Conservation (phyloP, 2,329 filamentous ascomycete species). For the Pseudofabraea citricarpa region DNA sequence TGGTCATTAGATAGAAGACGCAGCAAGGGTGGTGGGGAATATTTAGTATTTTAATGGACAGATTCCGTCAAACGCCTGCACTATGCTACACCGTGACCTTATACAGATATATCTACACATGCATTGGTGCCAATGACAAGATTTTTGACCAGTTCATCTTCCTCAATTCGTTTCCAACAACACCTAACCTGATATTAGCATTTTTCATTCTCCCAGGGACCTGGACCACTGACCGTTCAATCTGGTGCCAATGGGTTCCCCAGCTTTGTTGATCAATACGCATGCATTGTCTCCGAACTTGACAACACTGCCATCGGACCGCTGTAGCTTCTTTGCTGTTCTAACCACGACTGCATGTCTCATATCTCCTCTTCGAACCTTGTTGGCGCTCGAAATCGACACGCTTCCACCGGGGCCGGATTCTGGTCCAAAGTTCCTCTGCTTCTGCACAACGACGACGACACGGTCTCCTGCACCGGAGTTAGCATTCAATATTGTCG, state of each 20-base stretch:
- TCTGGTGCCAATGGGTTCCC: slow-evolving; percentile 89
- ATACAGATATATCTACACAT: slow-evolving; percentile 45
- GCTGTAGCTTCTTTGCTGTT: slow-evolving; percentile 80
- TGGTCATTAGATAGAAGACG: slow-evolving; percentile 1
- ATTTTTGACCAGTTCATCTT: slow-evolving; percentile 99
- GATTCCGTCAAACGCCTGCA: slow-evolving; percentile 10
- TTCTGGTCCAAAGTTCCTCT: slow-evolving; percentile 71
- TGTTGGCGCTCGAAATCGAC: slow-evolving; percentile 72
- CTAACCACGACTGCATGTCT: slow-evolving; percentile 93
- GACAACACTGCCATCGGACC: slow-evolving; percentile 83
- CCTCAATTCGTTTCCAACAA: slow-evolving; percentile 85
- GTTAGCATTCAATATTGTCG: slow-evolving; percentile 2
- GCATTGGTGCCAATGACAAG: slow-evolving; percentile 84
- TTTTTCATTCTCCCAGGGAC: too few species aligned
- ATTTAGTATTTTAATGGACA: slow-evolving; percentile 13
- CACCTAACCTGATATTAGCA: slow-evolving; percentile 43
- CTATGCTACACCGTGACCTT: slow-evolving; percentile 23
- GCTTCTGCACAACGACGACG: slow-evolving; percentile 95
- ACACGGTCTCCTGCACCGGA: slow-evolving; percentile 76
- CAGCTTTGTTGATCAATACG: slow-evolving; percentile 93
- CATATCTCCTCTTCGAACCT: slow-evolving; percentile 94
- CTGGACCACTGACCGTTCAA: slow-evolving; percentile 69
- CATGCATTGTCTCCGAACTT: slow-evolving; percentile 98
- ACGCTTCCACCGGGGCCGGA: slow-evolving; percentile 67
- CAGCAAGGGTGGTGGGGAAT: slow-evolving; percentile 4